Base-by-base conservation (phyloP, 768 basidiomycete species). In the Psilocybe sp. region DNA sequence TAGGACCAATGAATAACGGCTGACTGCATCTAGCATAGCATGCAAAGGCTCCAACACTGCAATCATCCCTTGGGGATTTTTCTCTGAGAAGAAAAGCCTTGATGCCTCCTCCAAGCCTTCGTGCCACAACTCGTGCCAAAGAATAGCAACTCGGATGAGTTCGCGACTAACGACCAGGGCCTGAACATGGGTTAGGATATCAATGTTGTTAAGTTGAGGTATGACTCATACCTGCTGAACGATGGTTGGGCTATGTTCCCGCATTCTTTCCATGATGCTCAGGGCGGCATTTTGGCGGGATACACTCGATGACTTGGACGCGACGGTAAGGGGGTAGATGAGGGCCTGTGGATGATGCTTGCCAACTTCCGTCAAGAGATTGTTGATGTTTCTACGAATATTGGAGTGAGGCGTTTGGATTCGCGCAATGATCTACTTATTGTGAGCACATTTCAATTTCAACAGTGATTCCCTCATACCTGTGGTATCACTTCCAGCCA, bases 71-170 rank as follows among this genome's bases (percentile, higher is more conserved):
- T 92, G 89, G 1, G 96, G 87, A 65, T 99, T 97, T 61, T 92
- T 89, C 59, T 98, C 97, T 9, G 92, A 94, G 76, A 95, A 99
- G 72, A 94, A 99, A 40, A 93, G 71, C 37, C 97, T 81, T 6
- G 95, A 97, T 5, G 97, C 97, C 67, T 99, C 97, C 70, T 99
- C 97, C 16, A 99, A 75, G 14, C 92, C 94, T 70, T 99, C 97
- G 60, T 98, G 94, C 97, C 97, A 99, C 55, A 94, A 74, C 66
- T 99, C 97, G 59, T 98, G 95, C 97, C 97, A 99, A 10, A 99
- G 74, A 52, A 99, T 98, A 6, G 97, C 96, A 6, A 98, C 92
- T 15, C 97, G 87, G 51, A 98, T 98, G 34, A 99, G 79, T 64
- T 99, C 97, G 28, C 89, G 85, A 63, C 92, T 92, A 66, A 99